A percentile compares a stretch with the other conserved stretches of the same genome.
phyloP scores from a whole-genome alignment of 768 basidiomycete genomes.

The Serendipita vermifera region DNA sequence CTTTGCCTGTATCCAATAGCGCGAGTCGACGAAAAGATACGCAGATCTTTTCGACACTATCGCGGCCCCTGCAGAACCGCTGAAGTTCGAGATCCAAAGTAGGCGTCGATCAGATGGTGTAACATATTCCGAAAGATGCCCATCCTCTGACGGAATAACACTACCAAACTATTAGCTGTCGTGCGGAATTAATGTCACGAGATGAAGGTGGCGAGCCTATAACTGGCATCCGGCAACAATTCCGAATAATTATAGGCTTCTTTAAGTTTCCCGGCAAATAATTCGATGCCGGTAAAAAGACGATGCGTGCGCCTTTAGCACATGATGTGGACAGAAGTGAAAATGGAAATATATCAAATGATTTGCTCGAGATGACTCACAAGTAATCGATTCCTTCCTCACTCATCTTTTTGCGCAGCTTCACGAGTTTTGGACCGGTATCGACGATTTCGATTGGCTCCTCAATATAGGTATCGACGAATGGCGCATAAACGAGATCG shows the following conservation, averaged over 20 bases:
- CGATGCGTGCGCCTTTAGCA: background rate
- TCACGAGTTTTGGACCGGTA: constrained; percentile 45
- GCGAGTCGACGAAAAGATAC: constrained; percentile 65
- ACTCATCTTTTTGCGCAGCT: constrained; percentile 50
- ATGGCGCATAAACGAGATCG: background rate
- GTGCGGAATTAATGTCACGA: constrained; percentile 9
- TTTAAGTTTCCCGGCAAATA: too few species aligned
- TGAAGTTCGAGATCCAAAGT: constrained; percentile 62
- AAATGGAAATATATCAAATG: background rate
- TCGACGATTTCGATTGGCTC: constrained; percentile 26
- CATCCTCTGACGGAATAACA: constrained; percentile 65
- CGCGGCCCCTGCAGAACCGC: constrained; percentile 57
- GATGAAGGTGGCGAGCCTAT: too few species aligned
- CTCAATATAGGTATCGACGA: background rate
- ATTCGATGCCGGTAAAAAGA: constrained; percentile 3
- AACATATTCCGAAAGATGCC: constrained; percentile 75
- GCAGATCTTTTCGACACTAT: constrained; percentile 53
- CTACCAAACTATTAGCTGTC: constrained; percentile 26
- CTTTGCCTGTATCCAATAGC: constrained; percentile 72
- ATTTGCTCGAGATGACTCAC: constrained; percentile 31
- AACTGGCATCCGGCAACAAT: too few species aligned
- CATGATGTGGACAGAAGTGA: background rate
- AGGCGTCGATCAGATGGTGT: constrained; percentile 61
- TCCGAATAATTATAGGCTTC: too few species aligned
- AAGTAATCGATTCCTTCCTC: constrained; percentile 64